phyloP scores from a whole-genome alignment of 208 protist genomes.

The Leishmania tropica region DNA sequence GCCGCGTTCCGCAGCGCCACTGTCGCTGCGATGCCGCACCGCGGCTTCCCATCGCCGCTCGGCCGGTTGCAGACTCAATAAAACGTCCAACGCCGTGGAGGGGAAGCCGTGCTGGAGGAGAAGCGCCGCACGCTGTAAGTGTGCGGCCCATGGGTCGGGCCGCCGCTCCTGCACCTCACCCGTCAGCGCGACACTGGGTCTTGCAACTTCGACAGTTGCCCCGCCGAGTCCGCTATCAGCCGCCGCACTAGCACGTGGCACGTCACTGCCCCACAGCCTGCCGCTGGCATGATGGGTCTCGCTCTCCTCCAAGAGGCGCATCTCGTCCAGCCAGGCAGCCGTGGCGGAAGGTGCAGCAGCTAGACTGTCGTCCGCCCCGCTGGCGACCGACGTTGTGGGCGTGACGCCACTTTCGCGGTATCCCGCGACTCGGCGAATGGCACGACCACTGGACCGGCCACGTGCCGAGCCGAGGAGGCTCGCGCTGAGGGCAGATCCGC shows the following conservation, averaged over 20 bases:
- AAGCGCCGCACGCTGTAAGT: slow-evolving; percentile 25
- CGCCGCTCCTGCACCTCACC: not conserved
- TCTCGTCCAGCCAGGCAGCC: slow-evolving; percentile 10
- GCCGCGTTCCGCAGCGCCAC: not conserved
- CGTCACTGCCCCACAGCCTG: not conserved
- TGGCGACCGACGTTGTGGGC: not conserved
- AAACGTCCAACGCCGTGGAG: slow-evolving; percentile 36
- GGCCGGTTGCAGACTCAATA: slow-evolving; percentile 24
- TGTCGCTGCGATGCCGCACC: not conserved
- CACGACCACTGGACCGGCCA: not conserved
- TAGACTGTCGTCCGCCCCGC: not conserved
- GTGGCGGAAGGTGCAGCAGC: not conserved
- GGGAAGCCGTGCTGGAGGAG: slow-evolving; percentile 32
- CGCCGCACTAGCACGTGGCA: not conserved
- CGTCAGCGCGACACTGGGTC: not conserved
- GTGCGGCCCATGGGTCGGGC: slow-evolving; percentile 25
- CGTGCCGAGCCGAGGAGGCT: not conserved
- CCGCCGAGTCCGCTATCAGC: not conserved
- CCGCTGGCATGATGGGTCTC: not conserved
- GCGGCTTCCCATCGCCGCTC: not conserved
- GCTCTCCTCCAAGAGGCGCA: slow-evolving; percentile 22
- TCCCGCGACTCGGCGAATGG: not conserved
- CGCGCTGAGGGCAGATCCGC: not conserved
- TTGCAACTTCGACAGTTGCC: not conserved
- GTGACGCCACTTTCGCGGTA: not conserved